Evolutionary conservation across 2,329 filamentous ascomycete genomes (phyloP).

Genomic region (Talaromyces marneffei): DNA sequence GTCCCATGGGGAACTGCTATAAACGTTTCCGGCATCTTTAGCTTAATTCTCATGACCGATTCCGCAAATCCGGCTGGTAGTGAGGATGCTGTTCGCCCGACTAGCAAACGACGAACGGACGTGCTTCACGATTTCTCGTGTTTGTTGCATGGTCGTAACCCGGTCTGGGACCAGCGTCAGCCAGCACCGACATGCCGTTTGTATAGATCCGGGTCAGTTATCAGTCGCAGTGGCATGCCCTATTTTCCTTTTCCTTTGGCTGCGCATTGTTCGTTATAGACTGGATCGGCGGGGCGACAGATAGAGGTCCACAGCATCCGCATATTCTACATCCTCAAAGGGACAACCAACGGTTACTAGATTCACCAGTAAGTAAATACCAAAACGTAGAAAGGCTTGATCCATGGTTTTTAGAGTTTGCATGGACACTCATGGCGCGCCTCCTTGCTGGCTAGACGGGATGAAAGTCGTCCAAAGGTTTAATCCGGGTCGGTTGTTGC

Average conservation of each 20-base stretch:
- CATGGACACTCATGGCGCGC: slow-evolving; percentile 12
- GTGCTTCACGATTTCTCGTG: neutral
- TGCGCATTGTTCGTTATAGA: neutral
- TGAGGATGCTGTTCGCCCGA: neutral
- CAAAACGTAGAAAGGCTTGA: neutral
- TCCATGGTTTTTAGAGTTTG: slow-evolving; percentile 12
- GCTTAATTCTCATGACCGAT: neutral
- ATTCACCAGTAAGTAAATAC: neutral
- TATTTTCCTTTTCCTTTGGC: neutral
- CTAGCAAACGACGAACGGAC: neutral
- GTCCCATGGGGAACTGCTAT: slow-evolving; percentile 6
- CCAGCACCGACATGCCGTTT: neutral
- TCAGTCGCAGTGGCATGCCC: neutral
- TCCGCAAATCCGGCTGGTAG: neutral
- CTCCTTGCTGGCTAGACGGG: slow-evolving; percentile 12
- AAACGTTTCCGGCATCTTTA: slow-evolving; percentile 4
- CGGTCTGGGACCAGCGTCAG: neutral
- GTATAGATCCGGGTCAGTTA: neutral
- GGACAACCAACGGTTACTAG: neutral
- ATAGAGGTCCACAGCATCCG: neutral
- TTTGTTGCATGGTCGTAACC: neutral
- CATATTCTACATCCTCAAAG: neutral
- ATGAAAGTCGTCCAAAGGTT: neutral
- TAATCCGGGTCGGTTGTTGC: neutral
- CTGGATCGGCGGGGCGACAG: neutral